phyloP scores from a whole-genome alignment of 768 basidiomycete species.

The Boletus reticulatus region DNA sequence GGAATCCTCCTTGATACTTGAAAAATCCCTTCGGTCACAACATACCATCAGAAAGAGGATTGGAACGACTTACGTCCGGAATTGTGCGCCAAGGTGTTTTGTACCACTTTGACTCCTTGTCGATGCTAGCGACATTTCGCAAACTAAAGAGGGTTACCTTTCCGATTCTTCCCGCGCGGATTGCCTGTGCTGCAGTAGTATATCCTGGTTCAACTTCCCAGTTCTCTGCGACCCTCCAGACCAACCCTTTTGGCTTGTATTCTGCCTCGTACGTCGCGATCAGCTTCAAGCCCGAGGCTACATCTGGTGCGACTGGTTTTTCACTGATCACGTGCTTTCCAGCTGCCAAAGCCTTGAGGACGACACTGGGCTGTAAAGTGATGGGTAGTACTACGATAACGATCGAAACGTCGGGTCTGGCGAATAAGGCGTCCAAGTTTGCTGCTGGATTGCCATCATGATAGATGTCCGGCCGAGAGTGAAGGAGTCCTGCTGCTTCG shows the following conservation, averaged over 20 bases:
- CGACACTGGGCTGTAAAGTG: slow-evolving; percentile 63
- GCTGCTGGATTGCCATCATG: slow-evolving; percentile 46
- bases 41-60: not conserved
- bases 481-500: slow-evolving; percentile 41
- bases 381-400: slow-evolving; percentile 82
- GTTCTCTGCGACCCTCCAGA: slow-evolving; percentile 85
- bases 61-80: slow-evolving; percentile 59
- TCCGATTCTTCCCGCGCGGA: slow-evolving; percentile 66
- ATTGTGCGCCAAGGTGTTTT: slow-evolving; percentile 82
- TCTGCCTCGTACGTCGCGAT: slow-evolving; percentile 63
- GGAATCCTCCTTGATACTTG: slow-evolving; percentile 79
- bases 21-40: not conserved
- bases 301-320: slow-evolving; percentile 79
- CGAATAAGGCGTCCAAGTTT: slow-evolving; percentile 62
- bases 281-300: slow-evolving; percentile 58
- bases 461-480: slow-evolving; percentile 48
- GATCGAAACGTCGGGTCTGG: slow-evolving; percentile 63
- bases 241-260: slow-evolving; percentile 64
- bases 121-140: slow-evolving; percentile 49
- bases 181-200: slow-evolving; percentile 40
- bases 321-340: slow-evolving; percentile 90
- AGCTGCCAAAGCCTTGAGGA: slow-evolving; percentile 61
- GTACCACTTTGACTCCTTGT: slow-evolving; percentile 69
- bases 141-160: slow-evolving; percentile 67
- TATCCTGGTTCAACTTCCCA: slow-evolving; percentile 66